Evolutionary conservation across 352 stramenopile genomes (phyloP).

Genomic region (Pythium dissotocum): DNA sequence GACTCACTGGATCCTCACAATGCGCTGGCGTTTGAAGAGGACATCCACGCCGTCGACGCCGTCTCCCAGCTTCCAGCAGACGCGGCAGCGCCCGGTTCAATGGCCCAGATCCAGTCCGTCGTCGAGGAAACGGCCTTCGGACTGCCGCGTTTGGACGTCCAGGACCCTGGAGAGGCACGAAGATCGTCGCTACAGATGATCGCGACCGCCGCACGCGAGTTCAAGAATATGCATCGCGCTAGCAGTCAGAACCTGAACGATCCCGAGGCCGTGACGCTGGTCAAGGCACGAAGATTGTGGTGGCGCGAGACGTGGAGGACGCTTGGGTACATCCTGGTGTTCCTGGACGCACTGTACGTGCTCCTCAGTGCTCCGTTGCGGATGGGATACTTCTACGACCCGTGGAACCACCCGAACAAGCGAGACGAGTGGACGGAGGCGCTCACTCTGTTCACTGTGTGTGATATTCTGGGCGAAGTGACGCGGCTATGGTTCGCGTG

Average conservation of each 20-base stretch:
- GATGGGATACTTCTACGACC: conserved; percentile 46
- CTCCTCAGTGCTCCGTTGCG: conserved; percentile 34
- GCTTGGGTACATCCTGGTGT: conserved; percentile 7
- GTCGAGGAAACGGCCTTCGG: conserved; percentile 23
- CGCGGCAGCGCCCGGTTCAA: not conserved
- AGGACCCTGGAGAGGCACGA: not conserved
- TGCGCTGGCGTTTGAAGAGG: conserved; percentile 11
- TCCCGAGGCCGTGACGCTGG: conserved; percentile 7
- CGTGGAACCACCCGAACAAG: conserved; percentile 20
- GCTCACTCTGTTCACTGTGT: conserved; percentile 30
- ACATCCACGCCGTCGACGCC: not conserved
- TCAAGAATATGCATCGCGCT: conserved; percentile 15
- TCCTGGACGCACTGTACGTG: conserved; percentile 39
- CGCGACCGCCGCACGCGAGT: conserved; percentile 10
- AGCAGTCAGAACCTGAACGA: conserved; percentile 3
- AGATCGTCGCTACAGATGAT: conserved; percentile 28
- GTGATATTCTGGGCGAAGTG: conserved; percentile 23
- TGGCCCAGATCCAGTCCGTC: not conserved
- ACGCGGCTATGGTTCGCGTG: conserved; percentile 9
- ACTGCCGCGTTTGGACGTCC: conserved; percentile 8
- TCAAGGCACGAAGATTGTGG: conserved; percentile 1
- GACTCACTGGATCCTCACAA: not conserved
- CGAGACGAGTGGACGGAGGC: conserved; percentile 24
- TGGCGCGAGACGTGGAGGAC: conserved; percentile 10
- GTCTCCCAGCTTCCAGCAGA: not conserved